Conservation (phyloP, 2,329 filamentous ascomycete species). For the Cladophialophora psammophila region DNA sequence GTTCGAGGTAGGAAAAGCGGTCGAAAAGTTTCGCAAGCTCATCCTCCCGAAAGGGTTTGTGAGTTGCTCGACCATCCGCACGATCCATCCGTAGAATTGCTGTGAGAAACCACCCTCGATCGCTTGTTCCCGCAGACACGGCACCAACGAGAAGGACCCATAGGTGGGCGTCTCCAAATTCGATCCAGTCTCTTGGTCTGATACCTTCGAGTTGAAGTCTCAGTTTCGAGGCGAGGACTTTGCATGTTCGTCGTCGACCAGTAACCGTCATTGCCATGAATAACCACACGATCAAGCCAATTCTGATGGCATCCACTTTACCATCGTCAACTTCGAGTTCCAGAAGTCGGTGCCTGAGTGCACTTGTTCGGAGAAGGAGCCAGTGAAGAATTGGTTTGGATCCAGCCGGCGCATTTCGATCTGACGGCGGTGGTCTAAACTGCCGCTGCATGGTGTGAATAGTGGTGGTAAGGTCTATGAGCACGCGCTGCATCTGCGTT, state of each 20-base stretch:
- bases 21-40: background rate
- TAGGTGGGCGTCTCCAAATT: slow-evolving; percentile 2
- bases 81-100: background rate
- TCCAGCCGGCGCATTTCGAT: background rate
- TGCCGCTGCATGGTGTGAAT: background rate
- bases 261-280: slow-evolving; percentile 19
- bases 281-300: slow-evolving; percentile 11
- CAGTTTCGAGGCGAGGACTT: slow-evolving; percentile 11
- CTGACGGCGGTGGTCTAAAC: background rate
- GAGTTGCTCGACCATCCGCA: background rate
- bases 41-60: background rate
- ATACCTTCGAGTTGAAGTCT: background rate
- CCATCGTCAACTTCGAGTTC: slow-evolving; percentile 14
- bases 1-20: slow-evolving; percentile 4
- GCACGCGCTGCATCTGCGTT: background rate
- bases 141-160: slow-evolving; percentile 8
- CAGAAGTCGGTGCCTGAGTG: slow-evolving; percentile 18
- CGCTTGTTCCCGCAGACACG: background rate
- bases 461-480: background rate
- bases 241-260: slow-evolving; percentile 16
- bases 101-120: slow-evolving; percentile 1
- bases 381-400: slow-evolving; percentile 14
- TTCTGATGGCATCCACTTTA: slow-evolving; percentile 12
- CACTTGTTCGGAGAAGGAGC: slow-evolving; percentile 17
- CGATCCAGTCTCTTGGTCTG: background rate